phyloP scores from a whole-genome alignment of 345 rosid genomes.

The Eucalyptus camaldulensis region DNA sequence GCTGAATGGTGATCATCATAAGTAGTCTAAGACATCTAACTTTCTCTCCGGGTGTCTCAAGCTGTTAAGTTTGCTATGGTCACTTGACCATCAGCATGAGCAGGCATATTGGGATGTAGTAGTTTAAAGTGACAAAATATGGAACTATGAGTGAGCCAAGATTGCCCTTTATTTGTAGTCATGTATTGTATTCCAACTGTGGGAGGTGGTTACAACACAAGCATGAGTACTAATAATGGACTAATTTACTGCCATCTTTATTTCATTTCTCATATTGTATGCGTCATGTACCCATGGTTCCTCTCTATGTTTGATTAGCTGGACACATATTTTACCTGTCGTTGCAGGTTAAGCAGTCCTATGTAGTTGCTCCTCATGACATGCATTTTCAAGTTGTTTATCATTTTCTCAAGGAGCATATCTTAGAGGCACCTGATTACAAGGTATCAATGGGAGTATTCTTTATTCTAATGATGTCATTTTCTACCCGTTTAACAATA shows the following conservation, averaged over 20 bases:
- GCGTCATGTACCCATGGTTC: not conserved
- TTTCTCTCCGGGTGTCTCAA: not conserved
- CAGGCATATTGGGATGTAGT: not conserved
- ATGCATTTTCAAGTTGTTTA: slow-evolving; percentile 64
- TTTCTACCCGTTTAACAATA: not conserved
- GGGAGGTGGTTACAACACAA: not conserved
- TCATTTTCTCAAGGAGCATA: slow-evolving; percentile 62
- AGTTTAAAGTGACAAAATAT: not conserved
- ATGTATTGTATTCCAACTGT: not conserved
- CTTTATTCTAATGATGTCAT: not conserved
- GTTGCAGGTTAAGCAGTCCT: slow-evolving; percentile 70
- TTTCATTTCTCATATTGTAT: not conserved
- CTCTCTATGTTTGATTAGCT: not conserved
- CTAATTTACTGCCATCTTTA: not conserved
- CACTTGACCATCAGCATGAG: not conserved
- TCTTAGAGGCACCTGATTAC: slow-evolving; percentile 41
- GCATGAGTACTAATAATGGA: not conserved
- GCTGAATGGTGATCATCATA: not conserved
- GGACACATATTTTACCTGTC: not conserved
- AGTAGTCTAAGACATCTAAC: not conserved
- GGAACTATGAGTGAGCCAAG: not conserved
- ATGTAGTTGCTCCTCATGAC: slow-evolving; percentile 58
- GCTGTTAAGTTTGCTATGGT: not conserved
- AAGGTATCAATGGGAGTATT: slow-evolving; percentile 35
- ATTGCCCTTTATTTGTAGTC: not conserved